Conservation (phyloP, 768 basidiomycete genomes). For the Lactifluus rugatus region DNA sequence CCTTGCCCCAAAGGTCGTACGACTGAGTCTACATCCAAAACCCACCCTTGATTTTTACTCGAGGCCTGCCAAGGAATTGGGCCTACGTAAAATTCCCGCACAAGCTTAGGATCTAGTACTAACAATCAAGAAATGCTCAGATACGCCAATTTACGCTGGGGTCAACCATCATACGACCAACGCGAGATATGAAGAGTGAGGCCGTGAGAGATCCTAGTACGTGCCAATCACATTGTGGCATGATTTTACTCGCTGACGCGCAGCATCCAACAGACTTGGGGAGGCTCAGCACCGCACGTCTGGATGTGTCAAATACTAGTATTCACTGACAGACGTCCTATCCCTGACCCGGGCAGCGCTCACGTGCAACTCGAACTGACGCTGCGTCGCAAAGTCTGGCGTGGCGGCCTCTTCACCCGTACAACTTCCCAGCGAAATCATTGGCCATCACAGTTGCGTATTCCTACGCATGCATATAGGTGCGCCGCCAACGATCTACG, state of each 20-base stretch:
- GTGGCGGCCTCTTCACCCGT: neutral
- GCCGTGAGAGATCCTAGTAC: neutral
- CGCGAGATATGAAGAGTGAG: neutral
- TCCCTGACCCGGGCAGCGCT: neutral
- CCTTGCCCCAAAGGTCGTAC: neutral
- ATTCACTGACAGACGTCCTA: neutral
- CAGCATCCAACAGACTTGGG: neutral
- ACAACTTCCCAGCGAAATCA: neutral
- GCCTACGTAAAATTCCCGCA: neutral
- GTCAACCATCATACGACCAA: neutral
- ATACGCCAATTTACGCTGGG: neutral
- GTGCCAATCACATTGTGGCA: neutral
- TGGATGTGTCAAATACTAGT: neutral
- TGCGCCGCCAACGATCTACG: no score
- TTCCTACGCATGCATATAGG: no score
- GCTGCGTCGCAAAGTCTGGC: neutral
- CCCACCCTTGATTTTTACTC: neutral
- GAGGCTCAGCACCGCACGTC: neutral
- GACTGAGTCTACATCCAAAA: neutral
- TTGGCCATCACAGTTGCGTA: neutral
- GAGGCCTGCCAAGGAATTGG: neutral
- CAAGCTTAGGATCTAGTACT: neutral
- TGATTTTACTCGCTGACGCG: neutral
- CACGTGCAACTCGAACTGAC: neutral
- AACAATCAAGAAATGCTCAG: neutral